These are phyloP conservation scores for Leonotis leonurus DNA, from an alignment of 257 asterid genomes.

Conservation along the genomic window DNA sequence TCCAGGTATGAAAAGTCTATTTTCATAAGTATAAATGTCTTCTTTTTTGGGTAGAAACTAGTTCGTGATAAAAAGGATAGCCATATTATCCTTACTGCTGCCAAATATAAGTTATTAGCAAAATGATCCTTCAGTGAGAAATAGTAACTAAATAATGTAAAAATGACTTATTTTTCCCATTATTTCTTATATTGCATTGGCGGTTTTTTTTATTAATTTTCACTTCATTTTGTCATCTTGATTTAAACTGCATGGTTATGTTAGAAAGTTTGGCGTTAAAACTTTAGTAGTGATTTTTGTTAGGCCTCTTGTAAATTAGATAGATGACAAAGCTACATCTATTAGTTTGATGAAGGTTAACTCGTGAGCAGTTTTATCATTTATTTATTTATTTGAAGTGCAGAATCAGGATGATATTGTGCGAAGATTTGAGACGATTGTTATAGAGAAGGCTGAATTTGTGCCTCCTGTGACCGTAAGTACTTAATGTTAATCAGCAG, in stretches of 20 bases:
- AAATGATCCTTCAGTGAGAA: not conserved
- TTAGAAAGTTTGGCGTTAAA: not conserved
- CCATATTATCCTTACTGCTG: not conserved
- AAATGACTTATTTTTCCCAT: not conserved
- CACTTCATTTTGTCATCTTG: not conserved
- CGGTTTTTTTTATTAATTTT: not conserved
- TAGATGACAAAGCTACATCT: not conserved
- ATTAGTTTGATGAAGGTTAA: not conserved
- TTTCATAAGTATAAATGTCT: not conserved
- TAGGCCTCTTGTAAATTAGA: not conserved
- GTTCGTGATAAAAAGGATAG: not conserved
- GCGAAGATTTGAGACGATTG: constrained; percentile 29
- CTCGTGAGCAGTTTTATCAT: constrained; percentile 1
- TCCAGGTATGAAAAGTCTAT: constrained; percentile 51
- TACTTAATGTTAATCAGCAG: not conserved
- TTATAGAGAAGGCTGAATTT: constrained; percentile 42
- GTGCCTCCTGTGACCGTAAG: constrained; percentile 55
- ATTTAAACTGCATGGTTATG: not conserved
- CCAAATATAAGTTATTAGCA: not conserved
- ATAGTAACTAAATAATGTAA: not conserved
- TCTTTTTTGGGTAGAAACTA: not conserved
- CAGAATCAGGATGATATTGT: constrained; percentile 57
- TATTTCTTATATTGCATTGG: not conserved
- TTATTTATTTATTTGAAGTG: constrained; percentile 12
- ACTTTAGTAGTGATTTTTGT: not conserved